A percentile compares a stretch with the other conserved stretches of the same genome.
phyloP scores from a whole-genome alignment of 2,329 filamentous ascomycete species.

The Aspergillus pseudotamarii region DNA sequence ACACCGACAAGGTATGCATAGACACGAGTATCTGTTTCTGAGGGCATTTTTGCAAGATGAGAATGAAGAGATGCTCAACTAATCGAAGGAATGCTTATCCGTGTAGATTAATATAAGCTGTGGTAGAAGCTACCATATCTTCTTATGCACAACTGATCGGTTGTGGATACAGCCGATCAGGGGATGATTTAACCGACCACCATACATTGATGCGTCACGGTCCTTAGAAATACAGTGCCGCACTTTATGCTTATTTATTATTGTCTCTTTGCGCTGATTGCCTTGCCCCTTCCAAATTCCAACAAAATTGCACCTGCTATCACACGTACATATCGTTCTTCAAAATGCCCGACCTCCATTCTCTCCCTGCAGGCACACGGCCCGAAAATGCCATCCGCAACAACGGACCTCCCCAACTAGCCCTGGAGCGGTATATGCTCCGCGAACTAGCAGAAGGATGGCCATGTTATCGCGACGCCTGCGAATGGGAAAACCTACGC shows the following conservation, averaged over 20 bases:
- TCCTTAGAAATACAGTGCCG: no score
- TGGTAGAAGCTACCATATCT: neutral
- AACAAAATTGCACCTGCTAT: neutral
- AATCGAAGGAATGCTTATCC: neutral
- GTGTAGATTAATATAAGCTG: no score
- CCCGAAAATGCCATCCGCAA: neutral
- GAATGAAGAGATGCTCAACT: neutral
- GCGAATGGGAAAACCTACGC: constrained; percentile 8
- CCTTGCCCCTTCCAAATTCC: fast-evolving
- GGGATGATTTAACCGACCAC: neutral
- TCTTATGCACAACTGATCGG: neutral
- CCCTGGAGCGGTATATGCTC: constrained; percentile 6
- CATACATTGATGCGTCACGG: no score
- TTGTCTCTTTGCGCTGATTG: neutral
- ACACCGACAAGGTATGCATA: neutral
- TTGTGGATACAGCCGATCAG: neutral
- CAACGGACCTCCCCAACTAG: neutral
- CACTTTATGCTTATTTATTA: neutral
- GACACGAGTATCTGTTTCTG: neutral
- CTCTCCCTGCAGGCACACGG: neutral
- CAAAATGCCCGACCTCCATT: neutral
- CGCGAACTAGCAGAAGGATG: constrained; percentile 10
- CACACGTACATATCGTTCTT: fast-evolving
- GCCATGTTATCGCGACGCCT: constrained; percentile 10
- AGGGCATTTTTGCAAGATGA: neutral